These are phyloP conservation scores for Knufia fluminis DNA, from an alignment of 2,329 filamentous ascomycete species.

Conservation along the genomic window DNA sequence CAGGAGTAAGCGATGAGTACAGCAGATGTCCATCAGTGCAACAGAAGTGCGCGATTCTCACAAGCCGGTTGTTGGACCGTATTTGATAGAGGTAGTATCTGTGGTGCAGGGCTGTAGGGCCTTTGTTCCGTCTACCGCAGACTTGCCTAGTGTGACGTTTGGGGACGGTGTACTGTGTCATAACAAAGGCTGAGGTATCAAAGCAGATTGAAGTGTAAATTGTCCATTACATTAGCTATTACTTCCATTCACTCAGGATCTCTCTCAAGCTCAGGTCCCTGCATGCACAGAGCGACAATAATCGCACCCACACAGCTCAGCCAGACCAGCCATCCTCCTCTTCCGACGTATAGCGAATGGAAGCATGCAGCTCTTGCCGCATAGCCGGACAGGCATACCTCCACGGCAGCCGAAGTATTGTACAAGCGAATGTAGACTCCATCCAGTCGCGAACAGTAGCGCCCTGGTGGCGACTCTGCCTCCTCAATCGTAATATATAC, in stretches of 20 bases:
- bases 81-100: too few relatives aligned
- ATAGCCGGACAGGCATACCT: neutral
- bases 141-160: too few relatives aligned
- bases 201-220: neutral
- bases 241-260: neutral
- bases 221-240: conserved; percentile 1
- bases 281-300: neutral
- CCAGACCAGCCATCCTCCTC: neutral
- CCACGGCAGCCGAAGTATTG: conserved; percentile 1
- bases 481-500: neutral
- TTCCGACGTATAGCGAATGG: neutral
- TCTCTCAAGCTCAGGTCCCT: neutral
- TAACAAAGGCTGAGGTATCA: too few relatives aligned
- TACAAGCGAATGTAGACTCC: neutral
- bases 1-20: too few relatives aligned
- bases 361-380: neutral
- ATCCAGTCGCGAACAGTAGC: neutral
- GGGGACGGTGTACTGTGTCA: conserved; percentile 13
- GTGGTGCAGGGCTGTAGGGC: too few relatives aligned
- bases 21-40: too few relatives aligned
- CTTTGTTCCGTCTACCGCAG: too few relatives aligned
- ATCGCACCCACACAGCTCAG: neutral
- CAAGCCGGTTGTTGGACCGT: too few relatives aligned
- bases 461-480: neutral
- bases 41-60: too few relatives aligned